Conservation (phyloP, 2,329 filamentous ascomycete genomes). For the Graphiopsis chlorocephala region DNA sequence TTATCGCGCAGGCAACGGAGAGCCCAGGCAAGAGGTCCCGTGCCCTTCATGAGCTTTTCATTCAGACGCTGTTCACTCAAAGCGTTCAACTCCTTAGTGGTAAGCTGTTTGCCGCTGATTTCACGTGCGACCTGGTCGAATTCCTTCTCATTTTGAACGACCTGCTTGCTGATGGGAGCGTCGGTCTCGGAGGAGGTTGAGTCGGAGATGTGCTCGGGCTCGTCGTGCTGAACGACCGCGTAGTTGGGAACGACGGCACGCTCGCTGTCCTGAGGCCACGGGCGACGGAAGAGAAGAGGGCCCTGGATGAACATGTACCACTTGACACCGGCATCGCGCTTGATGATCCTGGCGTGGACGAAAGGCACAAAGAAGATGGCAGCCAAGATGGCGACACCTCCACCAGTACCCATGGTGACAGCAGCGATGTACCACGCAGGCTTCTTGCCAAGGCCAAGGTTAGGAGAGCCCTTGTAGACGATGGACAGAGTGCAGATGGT, state of each 20-base stretch:
- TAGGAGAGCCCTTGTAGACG: slow-evolving; percentile 48
- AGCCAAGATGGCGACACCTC: slow-evolving; percentile 41
- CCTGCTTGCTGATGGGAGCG: slow-evolving; percentile 9
- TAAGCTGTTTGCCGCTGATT: slow-evolving; percentile 43
- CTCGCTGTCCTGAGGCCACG: slow-evolving; percentile 52
- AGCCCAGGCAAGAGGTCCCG: slow-evolving; percentile 75
- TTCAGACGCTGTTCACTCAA: slow-evolving; percentile 59
- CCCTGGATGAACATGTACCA: slow-evolving; percentile 35
- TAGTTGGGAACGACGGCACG: slow-evolving; percentile 67
- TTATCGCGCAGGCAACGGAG: slow-evolving; percentile 75
- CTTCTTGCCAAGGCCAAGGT: slow-evolving; percentile 46
- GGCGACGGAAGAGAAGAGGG: slow-evolving; percentile 50
- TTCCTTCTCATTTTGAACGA: slow-evolving; percentile 35
- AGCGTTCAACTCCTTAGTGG: slow-evolving; percentile 62
- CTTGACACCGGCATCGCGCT: slow-evolving; percentile 32
- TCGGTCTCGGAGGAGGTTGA: slow-evolving; percentile 8
- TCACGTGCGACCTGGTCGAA: slow-evolving; percentile 38
- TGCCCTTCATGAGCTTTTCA: slow-evolving; percentile 59
- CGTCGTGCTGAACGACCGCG: slow-evolving; percentile 67
- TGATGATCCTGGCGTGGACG: slow-evolving; percentile 32
- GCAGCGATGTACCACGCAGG: slow-evolving; percentile 47
- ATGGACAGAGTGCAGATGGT: slow-evolving; percentile 58
- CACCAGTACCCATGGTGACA: slow-evolving; percentile 45
- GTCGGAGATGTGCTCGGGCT: slow-evolving; percentile 22
- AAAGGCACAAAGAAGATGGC: slow-evolving; percentile 40